phyloP scores from a whole-genome alignment of 371 early-diverging fungal species.

The Lichtheimia ornata region DNA sequence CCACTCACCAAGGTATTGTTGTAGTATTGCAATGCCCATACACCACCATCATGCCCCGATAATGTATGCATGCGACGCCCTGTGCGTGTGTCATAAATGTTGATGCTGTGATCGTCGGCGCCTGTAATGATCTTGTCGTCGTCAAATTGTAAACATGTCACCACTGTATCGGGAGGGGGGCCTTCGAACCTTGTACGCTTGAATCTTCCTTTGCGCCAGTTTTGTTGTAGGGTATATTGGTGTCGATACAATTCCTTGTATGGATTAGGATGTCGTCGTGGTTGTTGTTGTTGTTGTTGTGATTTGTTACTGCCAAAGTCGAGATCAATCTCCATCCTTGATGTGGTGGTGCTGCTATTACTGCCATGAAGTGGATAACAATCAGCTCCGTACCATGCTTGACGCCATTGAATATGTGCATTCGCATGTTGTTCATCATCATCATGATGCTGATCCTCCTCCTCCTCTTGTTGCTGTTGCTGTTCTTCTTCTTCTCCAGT shows the following conservation, averaged over 20 bases:
- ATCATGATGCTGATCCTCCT: background rate
- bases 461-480: background rate
- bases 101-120: slow-evolving; percentile 86
- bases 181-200: slow-evolving; percentile 78
- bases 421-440: background rate
- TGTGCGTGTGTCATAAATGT: slow-evolving; percentile 84
- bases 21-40: slow-evolving; percentile 95
- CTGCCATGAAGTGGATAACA: background rate
- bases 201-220: slow-evolving; percentile 80
- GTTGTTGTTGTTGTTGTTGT: too few relatives aligned
- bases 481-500: background rate
- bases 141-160: slow-evolving; percentile 95
- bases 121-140: slow-evolving; percentile 90
- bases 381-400: slow-evolving; percentile 13
- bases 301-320: background rate
- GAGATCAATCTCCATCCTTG: background rate
- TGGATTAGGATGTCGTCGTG: slow-evolving; percentile 27
- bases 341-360: background rate
- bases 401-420: slow-evolving; percentile 9
- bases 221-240: slow-evolving; percentile 76
- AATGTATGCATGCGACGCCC: slow-evolving; percentile 73
- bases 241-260: slow-evolving; percentile 82
- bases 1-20: slow-evolving; percentile 92
- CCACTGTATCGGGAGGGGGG: slow-evolving; percentile 62
- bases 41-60: slow-evolving; percentile 96